These are phyloP conservation scores for Fusarium udum DNA, from an alignment of 2,329 filamentous ascomycete genomes.

Conservation along the genomic window DNA sequence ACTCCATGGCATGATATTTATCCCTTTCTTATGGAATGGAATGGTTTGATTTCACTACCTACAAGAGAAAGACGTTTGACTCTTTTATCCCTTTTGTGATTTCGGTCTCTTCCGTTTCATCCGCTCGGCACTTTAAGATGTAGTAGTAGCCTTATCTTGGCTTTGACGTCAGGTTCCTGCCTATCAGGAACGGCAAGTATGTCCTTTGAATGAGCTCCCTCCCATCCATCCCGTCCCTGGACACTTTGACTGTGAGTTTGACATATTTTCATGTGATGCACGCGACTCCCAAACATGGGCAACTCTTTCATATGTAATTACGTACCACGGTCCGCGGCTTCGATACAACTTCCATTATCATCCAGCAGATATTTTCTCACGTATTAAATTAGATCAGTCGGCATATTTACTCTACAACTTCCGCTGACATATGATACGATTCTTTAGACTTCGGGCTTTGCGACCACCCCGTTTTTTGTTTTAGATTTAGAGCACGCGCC, in stretches of 20 bases:
- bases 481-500: conserved; percentile 36
- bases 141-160: conserved; percentile 10
- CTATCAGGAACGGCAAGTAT: conserved; percentile 40
- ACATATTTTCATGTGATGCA: conserved; percentile 29
- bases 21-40: not conserved
- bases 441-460: conserved; percentile 15
- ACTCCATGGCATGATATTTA: not conserved
- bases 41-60: not conserved
- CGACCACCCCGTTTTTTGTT: conserved; percentile 29
- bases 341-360: not conserved
- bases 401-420: not conserved
- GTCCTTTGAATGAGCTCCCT: conserved; percentile 16
- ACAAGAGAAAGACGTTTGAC: not conserved
- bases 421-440: conserved; percentile 16
- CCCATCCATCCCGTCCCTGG: not conserved
- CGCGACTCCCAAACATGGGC: conserved; percentile 4
- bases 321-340: not conserved
- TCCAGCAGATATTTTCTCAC: not conserved
- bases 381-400: not conserved
- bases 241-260: too few species aligned
- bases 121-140: not conserved
- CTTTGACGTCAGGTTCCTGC: conserved; percentile 42
- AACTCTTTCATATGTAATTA: not conserved
- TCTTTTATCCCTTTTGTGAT: conserved; percentile 10
- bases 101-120: conserved; percentile 3